Base-by-base conservation (phyloP, 1,284 basidiomycete genomes). In the Cryptococcus floricola region DNA sequence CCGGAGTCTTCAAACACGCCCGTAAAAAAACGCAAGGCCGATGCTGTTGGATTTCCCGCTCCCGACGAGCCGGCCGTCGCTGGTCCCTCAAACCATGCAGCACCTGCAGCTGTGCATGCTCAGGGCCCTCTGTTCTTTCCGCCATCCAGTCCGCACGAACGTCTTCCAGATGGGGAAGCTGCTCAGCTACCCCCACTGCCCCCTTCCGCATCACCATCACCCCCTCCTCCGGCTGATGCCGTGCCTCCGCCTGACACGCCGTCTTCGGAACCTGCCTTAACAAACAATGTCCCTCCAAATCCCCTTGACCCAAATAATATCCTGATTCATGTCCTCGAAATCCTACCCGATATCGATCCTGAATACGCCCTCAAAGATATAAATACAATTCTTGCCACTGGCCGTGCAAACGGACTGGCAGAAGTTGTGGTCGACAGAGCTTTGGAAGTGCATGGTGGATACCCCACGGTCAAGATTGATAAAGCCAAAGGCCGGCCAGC, bases 281-380 rank as follows among this genome's bases (percentile, higher is more conserved):
- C 46, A 13, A 7, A 5, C 31, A 18, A 12, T 5, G 16, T 25
- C n/a, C 34, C 39, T 18, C 7, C 14, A 19, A 16, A 42, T 6
- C 41, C 16, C 9, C n/a, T 23, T 18, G n/a, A 42, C 14, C 14
- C 63, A 10, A 57, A 57, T 18, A 58, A 65, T 31, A 58, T 66
- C 37, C 53, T 76, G 1, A 63, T 65, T 8, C 39, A 57, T 6
- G 63, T 76, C 2, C 59, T 71, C 27, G 71, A 73, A 19, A 60
- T 76, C 48, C 54, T 76, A 1, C 74, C 74, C 3, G 71, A 76
- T 48, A 54, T 72, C 14, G 65, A 62, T 53, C 52, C 58, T 5
- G 56, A 48, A 13, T 71, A 67, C 65, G 65, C 62, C 1, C 10
- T 66, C 2, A 31, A 39, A 2, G 34, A 54, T 18, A 43, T 71